phyloP scores from a whole-genome alignment of 345 rosid species.

The Rhizophora apiculata region DNA sequence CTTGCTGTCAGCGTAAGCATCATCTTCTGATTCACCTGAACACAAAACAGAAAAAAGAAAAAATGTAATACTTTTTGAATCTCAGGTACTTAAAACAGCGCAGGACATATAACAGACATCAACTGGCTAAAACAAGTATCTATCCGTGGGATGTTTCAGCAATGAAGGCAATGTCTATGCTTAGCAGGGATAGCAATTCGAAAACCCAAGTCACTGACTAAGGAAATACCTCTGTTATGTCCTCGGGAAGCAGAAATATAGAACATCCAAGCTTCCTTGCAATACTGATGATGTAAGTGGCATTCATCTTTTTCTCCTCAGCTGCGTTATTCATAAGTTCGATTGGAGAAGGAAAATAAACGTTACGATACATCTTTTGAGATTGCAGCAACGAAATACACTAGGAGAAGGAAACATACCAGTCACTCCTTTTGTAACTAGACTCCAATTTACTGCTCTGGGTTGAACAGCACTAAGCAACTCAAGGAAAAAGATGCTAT shows the following conservation, averaged over 20 bases:
- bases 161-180: too few species aligned
- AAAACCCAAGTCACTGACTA: neutral
- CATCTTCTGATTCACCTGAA: constrained; percentile 98
- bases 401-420: constrained; percentile 37
- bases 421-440: constrained; percentile 79
- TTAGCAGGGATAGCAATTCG: neutral
- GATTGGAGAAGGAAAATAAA: neutral
- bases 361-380: neutral
- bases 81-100: neutral
- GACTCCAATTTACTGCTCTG: constrained; percentile 89
- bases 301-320: constrained; percentile 97
- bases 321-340: constrained; percentile 36
- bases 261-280: constrained; percentile 96
- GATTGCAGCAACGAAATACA: neutral
- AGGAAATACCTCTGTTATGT: constrained; percentile 72
- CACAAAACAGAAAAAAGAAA: neutral
- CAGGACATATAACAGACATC: neutral
- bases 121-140: neutral
- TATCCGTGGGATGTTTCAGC: neutral
- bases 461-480: constrained; percentile 88
- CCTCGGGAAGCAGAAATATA: constrained; percentile 95
- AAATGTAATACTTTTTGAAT: too few species aligned
- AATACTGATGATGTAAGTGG: constrained; percentile 86
- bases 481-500: constrained; percentile 87
- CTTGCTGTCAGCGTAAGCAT: constrained; percentile 89